These are phyloP conservation scores for Cryptosporidium sp. DNA, from an alignment of 169 alveolate genomes.

Conservation along the genomic window DNA sequence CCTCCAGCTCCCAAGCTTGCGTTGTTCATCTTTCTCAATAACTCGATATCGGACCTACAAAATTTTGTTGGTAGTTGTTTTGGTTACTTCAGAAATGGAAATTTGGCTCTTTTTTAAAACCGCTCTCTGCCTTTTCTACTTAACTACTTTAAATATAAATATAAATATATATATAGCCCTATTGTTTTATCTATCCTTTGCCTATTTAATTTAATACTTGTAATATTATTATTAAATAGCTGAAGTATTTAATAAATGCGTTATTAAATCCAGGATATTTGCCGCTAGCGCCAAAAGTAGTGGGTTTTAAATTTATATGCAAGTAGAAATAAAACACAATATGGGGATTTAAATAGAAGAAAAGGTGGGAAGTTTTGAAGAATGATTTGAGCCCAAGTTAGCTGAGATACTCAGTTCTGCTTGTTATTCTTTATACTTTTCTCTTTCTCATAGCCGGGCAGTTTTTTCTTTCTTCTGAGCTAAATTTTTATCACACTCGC, in stretches of 20 bases:
- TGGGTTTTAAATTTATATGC: background rate
- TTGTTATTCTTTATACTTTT: no score
- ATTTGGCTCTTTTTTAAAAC: slow-evolving; percentile 26
- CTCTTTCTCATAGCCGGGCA: no score
- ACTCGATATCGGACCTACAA: background rate
- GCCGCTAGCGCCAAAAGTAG: slow-evolving; percentile 11
- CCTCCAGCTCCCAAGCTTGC: slow-evolving; percentile 72
- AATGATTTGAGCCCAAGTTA: no score
- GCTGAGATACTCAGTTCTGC: no score
- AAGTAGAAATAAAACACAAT: background rate
- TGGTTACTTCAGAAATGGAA: background rate
- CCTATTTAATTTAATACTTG: slow-evolving; percentile 4
- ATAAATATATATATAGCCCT: background rate
- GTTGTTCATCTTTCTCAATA: slow-evolving; percentile 12
- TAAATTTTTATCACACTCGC: no score
- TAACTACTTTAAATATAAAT: background rate
- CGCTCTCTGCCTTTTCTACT: background rate
- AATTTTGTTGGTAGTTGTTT: background rate
- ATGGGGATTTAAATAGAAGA: background rate
- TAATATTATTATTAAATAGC: background rate
- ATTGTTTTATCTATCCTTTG: background rate
- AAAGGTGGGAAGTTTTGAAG: no score
- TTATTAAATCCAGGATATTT: slow-evolving; percentile 22
- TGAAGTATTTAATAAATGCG: background rate
- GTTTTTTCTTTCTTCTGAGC: no score